phyloP scores from a whole-genome alignment of 1,284 basidiomycete species.

The Apiotrichum montevideense region DNA sequence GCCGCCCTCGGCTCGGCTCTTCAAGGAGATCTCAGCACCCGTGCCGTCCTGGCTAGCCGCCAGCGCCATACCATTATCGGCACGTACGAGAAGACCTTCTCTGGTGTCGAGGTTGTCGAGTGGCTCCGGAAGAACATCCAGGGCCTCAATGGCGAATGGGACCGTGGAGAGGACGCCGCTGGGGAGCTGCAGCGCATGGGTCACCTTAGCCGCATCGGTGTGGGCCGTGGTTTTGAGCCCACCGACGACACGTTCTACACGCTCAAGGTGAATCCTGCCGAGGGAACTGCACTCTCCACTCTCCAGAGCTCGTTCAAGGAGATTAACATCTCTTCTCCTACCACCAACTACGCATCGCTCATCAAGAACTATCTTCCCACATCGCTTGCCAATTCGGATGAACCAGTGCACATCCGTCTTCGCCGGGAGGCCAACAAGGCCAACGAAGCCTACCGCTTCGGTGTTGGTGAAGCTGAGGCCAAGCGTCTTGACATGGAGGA shows the following conservation, averaged over 20 bases:
- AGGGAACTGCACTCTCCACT: constrained; percentile 20
- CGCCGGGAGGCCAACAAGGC: constrained; percentile 71
- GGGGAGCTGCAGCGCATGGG: constrained; percentile 67
- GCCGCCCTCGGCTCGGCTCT: constrained; percentile 33
- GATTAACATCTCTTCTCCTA: constrained; percentile 7
- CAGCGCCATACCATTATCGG: constrained; percentile 71
- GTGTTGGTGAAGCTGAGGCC: constrained; percentile 60
- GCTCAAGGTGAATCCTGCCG: constrained; percentile 27
- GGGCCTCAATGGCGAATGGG: constrained; percentile 63
- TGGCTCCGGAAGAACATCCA: constrained; percentile 67
- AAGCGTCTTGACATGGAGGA: constrained; percentile 77
- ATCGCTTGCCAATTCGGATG: constrained; percentile 43
- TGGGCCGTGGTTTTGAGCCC: constrained; percentile 44
- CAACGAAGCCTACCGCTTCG: constrained; percentile 66
- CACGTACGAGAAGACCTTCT: constrained; percentile 78
- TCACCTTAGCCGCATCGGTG: constrained; percentile 65
- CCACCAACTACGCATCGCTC: constrained; percentile 12
- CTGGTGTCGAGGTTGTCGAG: constrained; percentile 68
- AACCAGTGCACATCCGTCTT: constrained; percentile 62
- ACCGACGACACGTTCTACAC: constrained; percentile 40
- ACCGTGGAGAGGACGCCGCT: constrained; percentile 72
- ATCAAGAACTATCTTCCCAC: constrained; percentile 36
- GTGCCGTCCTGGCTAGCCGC: constrained; percentile 57
- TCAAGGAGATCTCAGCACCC: constrained; percentile 41
- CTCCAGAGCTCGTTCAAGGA: constrained; percentile 8